Evolutionary conservation across 352 stramenopile genomes (phyloP).

Genomic region (Sclerospora graminicola): DNA sequence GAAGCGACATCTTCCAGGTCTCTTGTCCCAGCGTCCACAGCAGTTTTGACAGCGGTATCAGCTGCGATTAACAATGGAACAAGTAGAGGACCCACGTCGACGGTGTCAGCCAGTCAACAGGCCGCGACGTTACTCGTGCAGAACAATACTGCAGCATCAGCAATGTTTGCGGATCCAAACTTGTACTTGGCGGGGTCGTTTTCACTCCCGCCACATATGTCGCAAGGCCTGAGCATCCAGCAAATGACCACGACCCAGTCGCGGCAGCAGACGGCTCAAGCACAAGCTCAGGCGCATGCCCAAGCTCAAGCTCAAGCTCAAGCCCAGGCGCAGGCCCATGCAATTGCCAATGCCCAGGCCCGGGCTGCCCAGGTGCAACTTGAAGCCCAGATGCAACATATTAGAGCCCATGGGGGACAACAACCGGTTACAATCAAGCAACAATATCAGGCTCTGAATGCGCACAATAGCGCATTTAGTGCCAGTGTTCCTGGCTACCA

Average conservation of each 20-base stretch:
- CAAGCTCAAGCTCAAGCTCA: conserved; percentile 26
- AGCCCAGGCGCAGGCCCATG: conserved; percentile 37
- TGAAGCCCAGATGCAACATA: conserved; percentile 37
- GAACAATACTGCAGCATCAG: conserved; percentile 33
- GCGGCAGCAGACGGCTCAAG: conserved; percentile 34
- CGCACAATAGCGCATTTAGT: conserved; percentile 34
- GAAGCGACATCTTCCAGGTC: conserved; percentile 6
- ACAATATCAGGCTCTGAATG: conserved; percentile 44
- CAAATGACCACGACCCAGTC: conserved; percentile 32
- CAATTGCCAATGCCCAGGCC: conserved; percentile 41
- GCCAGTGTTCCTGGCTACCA: conserved; percentile 46
- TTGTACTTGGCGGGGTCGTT: conserved; percentile 59
- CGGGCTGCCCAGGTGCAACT: conserved; percentile 32
- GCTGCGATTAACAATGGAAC: conserved; percentile 13
- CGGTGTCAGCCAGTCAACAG: conserved; percentile 37
- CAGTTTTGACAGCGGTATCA: conserved; percentile 24
- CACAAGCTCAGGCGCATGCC: conserved; percentile 23
- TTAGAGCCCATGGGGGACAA: conserved; percentile 24
- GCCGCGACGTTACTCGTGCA: conserved; percentile 41
- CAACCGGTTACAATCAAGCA: conserved; percentile 43
- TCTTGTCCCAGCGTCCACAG: conserved; percentile 24
- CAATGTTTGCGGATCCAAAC: conserved; percentile 54
- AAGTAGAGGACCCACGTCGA: conserved; percentile 14
- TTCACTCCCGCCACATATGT: conserved; percentile 36
- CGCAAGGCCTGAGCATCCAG: conserved; percentile 43